phyloP scores from a whole-genome alignment of 768 basidiomycete species.

The Rhodotorula taiwanensis region DNA sequence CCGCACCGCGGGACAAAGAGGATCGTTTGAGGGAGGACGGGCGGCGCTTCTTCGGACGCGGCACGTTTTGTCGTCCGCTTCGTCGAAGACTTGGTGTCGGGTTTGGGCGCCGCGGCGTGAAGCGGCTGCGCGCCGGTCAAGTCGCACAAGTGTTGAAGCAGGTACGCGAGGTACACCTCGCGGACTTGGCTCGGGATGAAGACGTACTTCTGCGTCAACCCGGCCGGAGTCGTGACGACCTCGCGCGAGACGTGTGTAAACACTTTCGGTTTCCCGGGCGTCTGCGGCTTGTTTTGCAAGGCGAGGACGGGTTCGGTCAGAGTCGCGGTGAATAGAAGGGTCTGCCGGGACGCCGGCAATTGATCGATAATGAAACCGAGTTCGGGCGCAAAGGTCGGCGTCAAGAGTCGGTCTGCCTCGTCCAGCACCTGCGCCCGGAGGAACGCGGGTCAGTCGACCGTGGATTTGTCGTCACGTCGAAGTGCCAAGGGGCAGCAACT shows the following conservation, averaged over 20 bases:
- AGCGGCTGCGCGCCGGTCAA: constrained; percentile 60
- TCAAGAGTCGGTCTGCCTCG: constrained; percentile 89
- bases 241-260: constrained; percentile 75
- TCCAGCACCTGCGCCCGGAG: constrained; percentile 64
- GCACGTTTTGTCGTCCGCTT: constrained; percentile 41
- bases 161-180: constrained; percentile 80
- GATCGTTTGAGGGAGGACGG: constrained; percentile 86
- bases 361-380: constrained; percentile 66
- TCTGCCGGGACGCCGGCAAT: constrained; percentile 82
- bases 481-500: not conserved
- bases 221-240: constrained; percentile 74
- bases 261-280: constrained; percentile 73
- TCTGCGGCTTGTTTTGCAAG: constrained; percentile 63
- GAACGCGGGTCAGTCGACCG: not conserved
- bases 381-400: constrained; percentile 80
- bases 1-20: constrained; percentile 80
- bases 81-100: constrained; percentile 44
- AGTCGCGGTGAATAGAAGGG: constrained; percentile 93
- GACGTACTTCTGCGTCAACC: constrained; percentile 78
- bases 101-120: constrained; percentile 58
- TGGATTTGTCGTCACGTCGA: not conserved
- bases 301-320: constrained; percentile 77
- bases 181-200: constrained; percentile 91
- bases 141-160: constrained; percentile 63
- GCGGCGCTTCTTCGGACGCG: constrained; percentile 48